These are phyloP conservation scores for Penicillium turbatum DNA, from an alignment of 495 filamentous ascomycete genomes.

Conservation along the genomic window DNA sequence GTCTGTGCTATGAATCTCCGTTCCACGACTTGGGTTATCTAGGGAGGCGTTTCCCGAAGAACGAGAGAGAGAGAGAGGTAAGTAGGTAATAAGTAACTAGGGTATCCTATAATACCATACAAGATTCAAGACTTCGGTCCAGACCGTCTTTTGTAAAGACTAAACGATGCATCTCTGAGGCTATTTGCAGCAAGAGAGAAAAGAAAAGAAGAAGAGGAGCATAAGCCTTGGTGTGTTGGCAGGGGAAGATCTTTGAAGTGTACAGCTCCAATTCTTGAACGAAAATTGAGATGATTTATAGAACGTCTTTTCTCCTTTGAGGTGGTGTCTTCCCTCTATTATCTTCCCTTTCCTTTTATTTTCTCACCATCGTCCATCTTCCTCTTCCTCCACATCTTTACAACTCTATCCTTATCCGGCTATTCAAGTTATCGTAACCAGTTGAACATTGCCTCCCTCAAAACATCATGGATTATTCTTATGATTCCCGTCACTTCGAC, in stretches of 20 bases:
- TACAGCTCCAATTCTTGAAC: slow-evolving; percentile 23
- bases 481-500: slow-evolving; percentile 13
- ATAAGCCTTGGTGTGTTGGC: slow-evolving; percentile 19
- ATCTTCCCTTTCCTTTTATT: background rate
- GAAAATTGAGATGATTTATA: slow-evolving; percentile 6
- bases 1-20: slow-evolving; percentile 14
- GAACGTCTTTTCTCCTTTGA: slow-evolving; percentile 11
- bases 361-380: background rate
- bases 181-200: slow-evolving; percentile 13
- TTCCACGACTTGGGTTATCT: slow-evolving; percentile 20
- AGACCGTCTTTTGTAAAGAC: slow-evolving; percentile 11
- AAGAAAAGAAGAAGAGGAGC: slow-evolving; percentile 8
- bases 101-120: background rate
- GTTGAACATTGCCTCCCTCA: background rate
- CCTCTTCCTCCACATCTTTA: background rate
- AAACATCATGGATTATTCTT: slow-evolving; percentile 23
- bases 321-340: background rate
- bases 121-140: slow-evolving; percentile 4
- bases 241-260: slow-evolving; percentile 3
- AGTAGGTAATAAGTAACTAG: too few species aligned
- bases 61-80: background rate
- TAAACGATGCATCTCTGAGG: slow-evolving; percentile 8
- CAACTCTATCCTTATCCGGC: background rate
- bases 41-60: slow-evolving; percentile 5
- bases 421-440: background rate